phyloP scores from a whole-genome alignment of 208 protist species.

The Paratrypanosoma confusum region DNA sequence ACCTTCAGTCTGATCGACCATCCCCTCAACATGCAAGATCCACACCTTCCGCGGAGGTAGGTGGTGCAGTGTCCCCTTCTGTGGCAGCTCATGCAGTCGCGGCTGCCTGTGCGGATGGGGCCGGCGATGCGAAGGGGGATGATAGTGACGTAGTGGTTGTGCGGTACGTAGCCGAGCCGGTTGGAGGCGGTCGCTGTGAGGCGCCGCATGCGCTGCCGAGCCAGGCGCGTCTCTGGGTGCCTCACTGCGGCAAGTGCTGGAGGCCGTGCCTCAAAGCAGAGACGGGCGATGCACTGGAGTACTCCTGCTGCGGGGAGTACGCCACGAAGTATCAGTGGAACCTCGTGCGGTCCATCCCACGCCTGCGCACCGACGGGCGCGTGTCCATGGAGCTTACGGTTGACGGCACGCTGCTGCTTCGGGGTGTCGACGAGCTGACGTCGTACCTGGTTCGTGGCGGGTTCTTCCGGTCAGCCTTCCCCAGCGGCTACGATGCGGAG shows the following conservation, averaged over 20 bases:
- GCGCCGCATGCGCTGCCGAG: conserved; percentile 36
- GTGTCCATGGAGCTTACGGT: conserved; percentile 68
- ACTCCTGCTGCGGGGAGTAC: conserved; percentile 37
- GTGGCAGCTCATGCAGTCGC: too few species aligned
- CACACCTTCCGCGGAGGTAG: too few species aligned
- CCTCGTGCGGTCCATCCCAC: conserved; percentile 59
- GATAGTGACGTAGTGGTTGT: conserved; percentile 57
- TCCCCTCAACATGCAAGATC: too few species aligned
- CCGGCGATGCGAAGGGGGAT: too few species aligned
- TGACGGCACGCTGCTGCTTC: conserved; percentile 64
- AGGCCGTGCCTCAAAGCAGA: conserved; percentile 45
- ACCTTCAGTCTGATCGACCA: too few species aligned
- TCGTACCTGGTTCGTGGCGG: conserved; percentile 61
- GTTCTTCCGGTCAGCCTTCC: conserved; percentile 52
- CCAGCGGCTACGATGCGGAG: conserved; percentile 7
- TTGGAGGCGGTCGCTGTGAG: conserved; percentile 7
- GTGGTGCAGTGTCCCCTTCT: too few species aligned
- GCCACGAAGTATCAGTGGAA: conserved; percentile 24
- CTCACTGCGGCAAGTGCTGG: conserved; percentile 53
- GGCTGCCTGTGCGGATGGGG: too few species aligned
- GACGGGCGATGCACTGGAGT: conserved; percentile 15
- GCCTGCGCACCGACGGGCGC: too few species aligned
- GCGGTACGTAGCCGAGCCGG: conserved; percentile 49
- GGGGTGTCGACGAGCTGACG: conserved; percentile 51
- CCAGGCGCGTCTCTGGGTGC: conserved; percentile 57